These are phyloP conservation scores for Ligustrum vulgare DNA, from an alignment of 257 asterid species.

Conservation along the genomic window DNA sequence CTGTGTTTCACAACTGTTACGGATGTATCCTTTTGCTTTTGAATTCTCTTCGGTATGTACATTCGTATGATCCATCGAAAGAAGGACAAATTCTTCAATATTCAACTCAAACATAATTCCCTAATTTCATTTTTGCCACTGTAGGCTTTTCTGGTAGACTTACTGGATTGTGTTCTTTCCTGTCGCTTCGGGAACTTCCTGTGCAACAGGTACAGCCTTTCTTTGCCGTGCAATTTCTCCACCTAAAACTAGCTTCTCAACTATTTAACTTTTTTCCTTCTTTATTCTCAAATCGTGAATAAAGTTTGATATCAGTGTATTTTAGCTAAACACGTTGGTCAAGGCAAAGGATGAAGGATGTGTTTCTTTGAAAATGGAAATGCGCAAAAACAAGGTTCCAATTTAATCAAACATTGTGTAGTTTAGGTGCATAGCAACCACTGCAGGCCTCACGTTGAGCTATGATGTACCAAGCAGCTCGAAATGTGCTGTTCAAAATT, in stretches of 20 bases:
- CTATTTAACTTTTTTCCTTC: not conserved
- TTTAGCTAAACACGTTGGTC: not conserved
- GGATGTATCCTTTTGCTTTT: conserved; percentile 92
- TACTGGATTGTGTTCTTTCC: conserved; percentile 78
- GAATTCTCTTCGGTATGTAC: conserved; percentile 90
- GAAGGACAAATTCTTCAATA: conserved; percentile 17
- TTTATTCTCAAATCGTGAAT: not conserved
- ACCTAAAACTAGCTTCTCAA: not conserved
- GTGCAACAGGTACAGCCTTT: conserved; percentile 77
- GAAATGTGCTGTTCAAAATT: not conserved
- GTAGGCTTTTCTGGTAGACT: conserved; percentile 92
- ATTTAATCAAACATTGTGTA: not conserved
- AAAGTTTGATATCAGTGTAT: not conserved
- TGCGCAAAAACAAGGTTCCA: not conserved
- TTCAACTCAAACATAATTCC: conserved; percentile 16
- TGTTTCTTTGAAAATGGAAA: not conserved
- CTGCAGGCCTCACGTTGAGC: conserved; percentile 12
- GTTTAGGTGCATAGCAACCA: not conserved
- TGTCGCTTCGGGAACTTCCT: conserved; percentile 94
- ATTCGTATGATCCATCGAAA: conserved; percentile 25
- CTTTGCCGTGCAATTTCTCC: conserved; percentile 10
- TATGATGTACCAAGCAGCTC: not conserved
- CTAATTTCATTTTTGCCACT: conserved; percentile 22
- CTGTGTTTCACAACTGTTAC: conserved; percentile 82
- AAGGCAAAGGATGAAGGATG: not conserved